These are phyloP conservation scores for Glycine latifolia DNA, from an alignment of 306 rosid genomes.

Conservation along the genomic window DNA sequence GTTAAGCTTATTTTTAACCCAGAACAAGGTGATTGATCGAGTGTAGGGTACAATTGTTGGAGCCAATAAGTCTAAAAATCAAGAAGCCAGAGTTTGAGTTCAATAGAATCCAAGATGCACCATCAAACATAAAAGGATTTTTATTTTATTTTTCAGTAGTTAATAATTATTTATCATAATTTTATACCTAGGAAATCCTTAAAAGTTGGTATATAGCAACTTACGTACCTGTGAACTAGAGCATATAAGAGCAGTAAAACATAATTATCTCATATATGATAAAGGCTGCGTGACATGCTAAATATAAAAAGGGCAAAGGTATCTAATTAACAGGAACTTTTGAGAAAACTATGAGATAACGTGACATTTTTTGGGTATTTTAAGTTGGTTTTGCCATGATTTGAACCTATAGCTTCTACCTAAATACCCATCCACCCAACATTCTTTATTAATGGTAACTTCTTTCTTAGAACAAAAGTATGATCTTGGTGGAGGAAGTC, in stretches of 20 bases:
- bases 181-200: background rate
- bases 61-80: background rate
- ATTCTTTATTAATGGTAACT: no score
- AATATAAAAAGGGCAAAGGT: background rate
- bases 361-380: no score
- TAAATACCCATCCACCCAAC: background rate
- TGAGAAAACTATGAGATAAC: no score
- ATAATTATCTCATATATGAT: background rate
- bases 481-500: no score
- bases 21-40: background rate
- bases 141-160: constrained; percentile 13
- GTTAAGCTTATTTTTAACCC: constrained; percentile 10
- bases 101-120: background rate
- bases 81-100: constrained; percentile 16
- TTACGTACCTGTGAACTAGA: constrained; percentile 7
- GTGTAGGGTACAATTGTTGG: background rate
- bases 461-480: no score
- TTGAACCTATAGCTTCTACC: background rate
- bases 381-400: no score
- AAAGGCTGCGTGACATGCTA: background rate
- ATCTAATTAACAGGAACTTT: background rate
- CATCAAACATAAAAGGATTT: background rate
- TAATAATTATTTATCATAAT: background rate
- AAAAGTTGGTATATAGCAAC: constrained; percentile 1
- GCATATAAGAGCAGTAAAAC: background rate